Evolutionary conservation across 345 rosid species (phyloP), one percentile per base, ranked within the genome.

Genomic region (Arabidopsis suecica): DNA sequence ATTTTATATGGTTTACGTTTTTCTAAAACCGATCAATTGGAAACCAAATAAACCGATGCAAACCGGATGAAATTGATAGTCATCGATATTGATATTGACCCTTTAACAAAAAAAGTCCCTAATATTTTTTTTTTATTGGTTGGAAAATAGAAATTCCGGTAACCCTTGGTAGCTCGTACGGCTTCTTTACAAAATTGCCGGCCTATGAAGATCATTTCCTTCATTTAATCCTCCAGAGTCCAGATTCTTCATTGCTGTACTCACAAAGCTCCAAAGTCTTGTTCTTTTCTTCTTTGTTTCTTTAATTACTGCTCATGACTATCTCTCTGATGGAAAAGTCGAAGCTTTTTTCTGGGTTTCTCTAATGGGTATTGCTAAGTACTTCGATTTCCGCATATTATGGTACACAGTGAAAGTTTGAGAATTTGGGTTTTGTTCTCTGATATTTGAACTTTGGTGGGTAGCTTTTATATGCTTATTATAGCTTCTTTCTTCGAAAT

Each of bases 181-280:
- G 65, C 65, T 57, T 65, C 72, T 57, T 74, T 67, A 47, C 72
- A 47, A 57, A 47, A 50, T 75, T 30, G 79, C 73, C 79, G 79
- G 79, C 79, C 73, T 51, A 7, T 57, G 28, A 64, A 65, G 78
- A 65, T 74, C 13, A 66, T 10, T 47, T 59, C 32, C 50, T 74
- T 37, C 44, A 9, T 30, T 33, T 32, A 64, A 54, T 40, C 68
- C 0, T n/a, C 44, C 4, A 28, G 4, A 4, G 4, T 53, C 50
- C 53, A 18, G 36, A 49, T 9, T 9, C 18, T 68, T 36, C 38
- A 14, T 75, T 59, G 22, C 37, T 66, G 33, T 38, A 50, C 51
- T 20, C 54, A 48, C 55, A 9, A 61, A 68, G 30, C 69, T 61
- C 53, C 69, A 42, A 68, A 68, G 32, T 60, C 68, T 59, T 40